Base-by-base conservation (phyloP, 352 stramenopile genomes). In the Phytophthora meadii region DNA sequence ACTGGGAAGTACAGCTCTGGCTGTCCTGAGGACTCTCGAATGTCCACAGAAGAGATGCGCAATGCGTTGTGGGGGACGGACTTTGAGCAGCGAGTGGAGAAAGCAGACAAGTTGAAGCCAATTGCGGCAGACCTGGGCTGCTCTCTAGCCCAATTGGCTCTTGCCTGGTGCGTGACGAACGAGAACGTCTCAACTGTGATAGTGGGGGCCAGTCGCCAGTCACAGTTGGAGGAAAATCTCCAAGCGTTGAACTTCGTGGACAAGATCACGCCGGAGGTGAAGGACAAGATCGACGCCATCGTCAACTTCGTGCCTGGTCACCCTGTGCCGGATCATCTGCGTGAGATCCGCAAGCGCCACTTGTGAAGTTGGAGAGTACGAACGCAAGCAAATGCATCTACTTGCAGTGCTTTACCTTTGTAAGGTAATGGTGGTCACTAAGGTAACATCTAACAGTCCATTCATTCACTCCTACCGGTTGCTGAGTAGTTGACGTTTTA, bases 1-100 rank as follows among this genome's bases (percentile, higher is more conserved):
- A 86, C 76, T 28, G 79, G 72, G 61, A 91, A 91, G 61, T 89
- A 90, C 73, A 72, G 72, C 15, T 47, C 6, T 42, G 36, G 36
- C 2, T 42, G 14, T 7, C 36, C 36, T 42, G 12, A 42, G 15
- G 36, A 1, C 12, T 42, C 36, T 8, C 36, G 36, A 2, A 42
- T 42, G 36, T 42, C 10, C 12, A 42, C 36, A 8, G 36, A 42
- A 42, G 36, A 42, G 36, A 42, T 42, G 36, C 36, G 36, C 15
- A 42, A 42, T 42, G 36, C 36, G 14, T 17, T 42, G 36, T 42
- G 36, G 36, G 36, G 36, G 3, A 42, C 14, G 36, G 36, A 42
- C 14, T 42, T 42, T 22, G 36, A 42, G 6, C 3, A 42, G 1
- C 10, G 36, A 42, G 36, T 42, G 12, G 15, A 42, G 14, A 42